These are phyloP conservation scores for Immersiella caudata DNA, from an alignment of 495 filamentous ascomycete genomes.

Conservation along the genomic window DNA sequence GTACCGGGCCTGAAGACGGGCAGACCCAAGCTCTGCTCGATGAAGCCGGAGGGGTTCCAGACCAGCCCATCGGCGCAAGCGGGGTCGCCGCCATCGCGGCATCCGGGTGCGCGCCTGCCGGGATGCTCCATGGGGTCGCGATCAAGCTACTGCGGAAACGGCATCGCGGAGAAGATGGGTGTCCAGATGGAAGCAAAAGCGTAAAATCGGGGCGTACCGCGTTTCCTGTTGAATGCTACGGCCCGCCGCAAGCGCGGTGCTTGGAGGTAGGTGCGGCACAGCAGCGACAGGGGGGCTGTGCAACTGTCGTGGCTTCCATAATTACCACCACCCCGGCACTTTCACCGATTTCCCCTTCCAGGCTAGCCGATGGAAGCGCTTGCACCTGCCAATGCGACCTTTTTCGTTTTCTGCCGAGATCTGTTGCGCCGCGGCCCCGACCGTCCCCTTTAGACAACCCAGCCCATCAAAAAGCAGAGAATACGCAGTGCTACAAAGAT, in stretches of 20 bases:
- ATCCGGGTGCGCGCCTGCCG: background rate
- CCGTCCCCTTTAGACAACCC: too few species aligned
- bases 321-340: background rate
- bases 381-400: background rate
- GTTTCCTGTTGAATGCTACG: constrained; percentile 2
- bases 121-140: background rate
- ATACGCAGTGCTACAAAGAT: background rate
- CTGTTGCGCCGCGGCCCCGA: too few species aligned
- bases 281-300: background rate
- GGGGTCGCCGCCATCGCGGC: background rate
- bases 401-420: background rate
- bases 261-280: too few species aligned
- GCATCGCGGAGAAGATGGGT: background rate
- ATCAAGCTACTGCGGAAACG: background rate
- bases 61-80: background rate
- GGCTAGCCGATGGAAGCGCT: background rate
- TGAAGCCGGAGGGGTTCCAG: background rate
- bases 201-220: background rate
- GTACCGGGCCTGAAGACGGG: too few species aligned
- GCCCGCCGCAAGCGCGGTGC: background rate
- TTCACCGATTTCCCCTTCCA: background rate
- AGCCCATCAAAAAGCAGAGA: background rate
- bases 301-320: background rate
- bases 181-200: background rate
- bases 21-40: background rate